These are phyloP conservation scores for Fragaria nilgerrensis DNA, from an alignment of 306 rosid species.

Conservation along the genomic window DNA sequence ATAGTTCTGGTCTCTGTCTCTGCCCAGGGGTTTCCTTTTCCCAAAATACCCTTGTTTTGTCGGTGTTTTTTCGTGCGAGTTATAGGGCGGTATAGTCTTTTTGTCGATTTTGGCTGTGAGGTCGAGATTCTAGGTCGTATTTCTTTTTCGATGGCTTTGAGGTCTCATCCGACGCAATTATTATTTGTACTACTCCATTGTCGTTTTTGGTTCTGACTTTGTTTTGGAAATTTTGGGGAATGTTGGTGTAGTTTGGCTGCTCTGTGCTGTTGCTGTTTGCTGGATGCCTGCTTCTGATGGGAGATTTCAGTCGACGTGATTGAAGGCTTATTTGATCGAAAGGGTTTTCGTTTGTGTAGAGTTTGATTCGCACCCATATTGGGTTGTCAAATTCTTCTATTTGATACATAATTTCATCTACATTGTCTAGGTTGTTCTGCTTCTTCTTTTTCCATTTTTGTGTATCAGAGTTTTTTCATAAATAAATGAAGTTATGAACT, in stretches of 20 bases:
- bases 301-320: background rate
- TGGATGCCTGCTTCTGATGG: constrained; percentile 86
- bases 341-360: constrained; percentile 9
- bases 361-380: constrained; percentile 12
- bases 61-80: background rate
- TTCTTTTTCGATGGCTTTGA: background rate
- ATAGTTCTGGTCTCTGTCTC: background rate
- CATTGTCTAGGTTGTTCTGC: background rate
- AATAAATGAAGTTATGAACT: background rate
- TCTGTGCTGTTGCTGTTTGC: constrained; percentile 88
- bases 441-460: background rate
- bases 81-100: background rate
- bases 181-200: background rate
- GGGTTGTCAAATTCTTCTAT: background rate
- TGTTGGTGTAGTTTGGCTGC: constrained; percentile 83
- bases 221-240: constrained; percentile 7
- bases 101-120: background rate
- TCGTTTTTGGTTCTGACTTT: background rate
- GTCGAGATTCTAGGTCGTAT: background rate
- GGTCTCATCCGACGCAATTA: background rate
- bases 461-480: background rate
- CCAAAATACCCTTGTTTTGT: constrained; percentile 9
- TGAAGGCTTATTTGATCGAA: background rate
- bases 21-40: background rate
- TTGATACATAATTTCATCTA: background rate